Base-by-base conservation (phyloP, 2,329 filamentous ascomycete genomes). In the Geosmithia flava region DNA sequence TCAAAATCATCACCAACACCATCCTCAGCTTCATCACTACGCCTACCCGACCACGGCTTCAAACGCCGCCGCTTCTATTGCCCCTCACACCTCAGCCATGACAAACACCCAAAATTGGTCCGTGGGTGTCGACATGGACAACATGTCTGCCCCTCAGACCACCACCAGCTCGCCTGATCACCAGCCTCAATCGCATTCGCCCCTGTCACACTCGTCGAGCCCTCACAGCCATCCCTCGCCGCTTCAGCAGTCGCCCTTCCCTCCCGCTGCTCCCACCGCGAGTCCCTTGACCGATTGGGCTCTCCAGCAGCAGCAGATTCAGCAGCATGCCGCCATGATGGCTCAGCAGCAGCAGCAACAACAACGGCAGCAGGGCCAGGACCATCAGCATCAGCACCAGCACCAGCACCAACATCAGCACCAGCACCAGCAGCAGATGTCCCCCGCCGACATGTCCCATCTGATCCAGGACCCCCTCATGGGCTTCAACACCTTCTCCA, bases 251-350 rank as follows among this genome's bases (percentile, higher is more conserved):
- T 79, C 76, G 53, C 75, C 76, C 3, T 78, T 72, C 58, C 72
- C 74, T 56, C 63, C 68, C 45, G 61, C 70, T 42, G 64, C 74
- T 56, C 63, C 68, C 45, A 61, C 70, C 42, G 64, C 68, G 48
- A 76, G 76, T 57, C 66, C 72, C 15, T 61, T 83, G 53, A 75
- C 76, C 44, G 77, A 82, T 64, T 83, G 79, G 78, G 72, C 78
- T 20, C 70, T 83, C 47, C 72, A 76, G 48, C 73, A 76, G 53
- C 71, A 74, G 46, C 73, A 72, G 55, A 70, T 71, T 50, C 69
- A 71, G 47, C 20, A 27, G 16, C 54, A 62, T 42, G 50, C 54
- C 40, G 48, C 50, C 45, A 40, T 48, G 17, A 65, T 74, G 41
- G 63, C 64, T 49, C 64, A 67, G 46, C 49, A 50, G 13, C 64